Evolutionary conservation across 2,329 filamentous ascomycete genomes (phyloP).

Genomic region (Ophiostoma angusticollis): DNA sequence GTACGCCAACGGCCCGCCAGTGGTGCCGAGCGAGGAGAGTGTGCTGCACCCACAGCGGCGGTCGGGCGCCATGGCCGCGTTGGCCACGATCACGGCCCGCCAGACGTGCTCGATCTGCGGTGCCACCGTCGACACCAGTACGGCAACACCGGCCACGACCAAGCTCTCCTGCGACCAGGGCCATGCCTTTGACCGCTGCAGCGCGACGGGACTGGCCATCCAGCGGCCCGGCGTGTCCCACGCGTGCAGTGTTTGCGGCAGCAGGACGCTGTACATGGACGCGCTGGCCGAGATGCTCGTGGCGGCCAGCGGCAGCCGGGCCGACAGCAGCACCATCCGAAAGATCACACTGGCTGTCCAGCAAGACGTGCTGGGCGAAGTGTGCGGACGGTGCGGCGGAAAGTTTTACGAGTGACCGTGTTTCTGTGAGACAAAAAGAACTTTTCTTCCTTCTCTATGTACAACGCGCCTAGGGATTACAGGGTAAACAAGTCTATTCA

Average conservation of each 20-base stretch:
- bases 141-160: background rate
- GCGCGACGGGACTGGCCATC: slow-evolving; percentile 40
- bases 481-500: no score
- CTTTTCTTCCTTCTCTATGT: slow-evolving; percentile 1
- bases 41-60: slow-evolving; percentile 10
- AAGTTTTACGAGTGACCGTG: slow-evolving; percentile 22
- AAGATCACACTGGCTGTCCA: slow-evolving; percentile 8
- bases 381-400: slow-evolving; percentile 23
- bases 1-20: slow-evolving; percentile 38
- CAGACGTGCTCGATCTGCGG: slow-evolving; percentile 38
- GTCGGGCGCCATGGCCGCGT: no score
- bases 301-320: background rate
- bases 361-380: slow-evolving; percentile 15
- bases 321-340: slow-evolving; percentile 11
- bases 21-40: slow-evolving; percentile 21
- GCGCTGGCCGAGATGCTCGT: slow-evolving; percentile 24
- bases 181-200: slow-evolving; percentile 37
- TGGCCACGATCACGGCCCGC: slow-evolving; percentile 18
- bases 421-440: background rate
- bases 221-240: slow-evolving; percentile 39
- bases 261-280: slow-evolving; percentile 34
- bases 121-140: slow-evolving; percentile 11
- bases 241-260: slow-evolving; percentile 41
- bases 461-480: background rate
- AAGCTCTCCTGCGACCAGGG: slow-evolving; percentile 20